These are phyloP conservation scores for Metarhizium anisopliae DNA, from an alignment of 2,329 filamentous ascomycete genomes.

Conservation along the genomic window DNA sequence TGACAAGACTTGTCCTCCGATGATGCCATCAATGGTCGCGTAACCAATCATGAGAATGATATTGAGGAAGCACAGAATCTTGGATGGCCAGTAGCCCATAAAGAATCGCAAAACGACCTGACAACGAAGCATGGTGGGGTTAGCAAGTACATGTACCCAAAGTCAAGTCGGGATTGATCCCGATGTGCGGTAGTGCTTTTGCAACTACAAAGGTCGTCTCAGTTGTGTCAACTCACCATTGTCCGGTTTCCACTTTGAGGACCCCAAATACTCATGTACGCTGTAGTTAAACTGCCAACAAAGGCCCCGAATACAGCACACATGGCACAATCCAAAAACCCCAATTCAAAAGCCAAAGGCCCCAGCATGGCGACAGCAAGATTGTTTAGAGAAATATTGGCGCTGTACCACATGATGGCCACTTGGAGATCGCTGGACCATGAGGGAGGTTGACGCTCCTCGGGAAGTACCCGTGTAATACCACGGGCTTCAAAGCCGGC, in stretches of 20 bases:
- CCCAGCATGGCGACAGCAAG: conserved; percentile 62
- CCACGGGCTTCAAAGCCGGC: conserved; percentile 30
- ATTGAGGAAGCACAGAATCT: conserved; percentile 20
- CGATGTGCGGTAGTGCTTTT: background rate
- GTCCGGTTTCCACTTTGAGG: conserved; percentile 66
- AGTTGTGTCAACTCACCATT: conserved; percentile 39
- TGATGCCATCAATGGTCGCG: conserved; percentile 69
- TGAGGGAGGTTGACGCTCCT: conserved; percentile 25
- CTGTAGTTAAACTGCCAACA: conserved; percentile 62
- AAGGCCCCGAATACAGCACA: conserved; percentile 69
- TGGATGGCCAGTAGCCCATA: conserved; percentile 55
- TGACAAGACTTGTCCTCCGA: conserved; percentile 68
- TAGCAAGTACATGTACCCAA: background rate
- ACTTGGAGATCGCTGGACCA: conserved; percentile 27
- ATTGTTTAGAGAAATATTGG: conserved; percentile 35
- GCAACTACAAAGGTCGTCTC: background rate
- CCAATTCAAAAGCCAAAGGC: conserved; percentile 58
- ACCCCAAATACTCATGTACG: conserved; percentile 71
- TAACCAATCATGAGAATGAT: conserved; percentile 65
- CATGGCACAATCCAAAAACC: conserved; percentile 64
- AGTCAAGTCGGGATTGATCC: background rate
- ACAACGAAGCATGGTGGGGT: background rate
- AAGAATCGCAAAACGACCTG: conserved; percentile 62
- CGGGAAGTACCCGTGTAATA: conserved; percentile 27
- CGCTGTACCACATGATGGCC: conserved; percentile 33